Evolutionary conservation across 2,329 filamentous ascomycete species (phyloP).

Genomic region (Gyromitra esculenta): DNA sequence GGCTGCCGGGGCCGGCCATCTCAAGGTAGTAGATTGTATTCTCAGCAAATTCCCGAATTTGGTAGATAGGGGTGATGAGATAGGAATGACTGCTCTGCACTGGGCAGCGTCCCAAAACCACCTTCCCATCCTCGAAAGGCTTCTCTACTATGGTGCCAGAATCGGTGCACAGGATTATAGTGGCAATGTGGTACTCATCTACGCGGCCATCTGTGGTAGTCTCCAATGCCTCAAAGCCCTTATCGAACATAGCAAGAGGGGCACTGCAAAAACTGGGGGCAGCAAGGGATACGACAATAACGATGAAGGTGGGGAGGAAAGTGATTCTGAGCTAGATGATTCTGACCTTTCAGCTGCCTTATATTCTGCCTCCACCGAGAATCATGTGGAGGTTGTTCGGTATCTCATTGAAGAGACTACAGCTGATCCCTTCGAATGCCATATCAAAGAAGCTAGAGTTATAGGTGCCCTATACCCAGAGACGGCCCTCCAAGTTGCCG

Average conservation of each 20-base stretch:
- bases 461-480: too few relatives aligned
- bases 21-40: not conserved
- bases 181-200: not conserved
- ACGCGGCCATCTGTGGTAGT: not conserved
- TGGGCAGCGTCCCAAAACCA: not conserved
- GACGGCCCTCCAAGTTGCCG: not conserved
- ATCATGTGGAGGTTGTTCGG: too few relatives aligned
- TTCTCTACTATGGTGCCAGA: too few relatives aligned
- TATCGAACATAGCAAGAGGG: too few relatives aligned
- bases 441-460: too few relatives aligned
- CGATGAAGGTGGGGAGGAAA: too few relatives aligned
- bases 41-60: not conserved
- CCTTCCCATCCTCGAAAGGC: not conserved
- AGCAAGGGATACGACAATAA: too few relatives aligned
- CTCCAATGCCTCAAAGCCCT: too few relatives aligned
- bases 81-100: not conserved
- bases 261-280: too few relatives aligned
- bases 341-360: too few relatives aligned
- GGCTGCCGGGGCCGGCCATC: not conserved
- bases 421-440: not conserved
- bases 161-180: not conserved
- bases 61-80: not conserved
- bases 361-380: too few relatives aligned
- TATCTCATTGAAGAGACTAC: not conserved
- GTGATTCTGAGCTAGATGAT: too few relatives aligned